Evolutionary conservation across 768 basidiomycete genomes (phyloP).

Genomic region (Termitomyces heimii): DNA sequence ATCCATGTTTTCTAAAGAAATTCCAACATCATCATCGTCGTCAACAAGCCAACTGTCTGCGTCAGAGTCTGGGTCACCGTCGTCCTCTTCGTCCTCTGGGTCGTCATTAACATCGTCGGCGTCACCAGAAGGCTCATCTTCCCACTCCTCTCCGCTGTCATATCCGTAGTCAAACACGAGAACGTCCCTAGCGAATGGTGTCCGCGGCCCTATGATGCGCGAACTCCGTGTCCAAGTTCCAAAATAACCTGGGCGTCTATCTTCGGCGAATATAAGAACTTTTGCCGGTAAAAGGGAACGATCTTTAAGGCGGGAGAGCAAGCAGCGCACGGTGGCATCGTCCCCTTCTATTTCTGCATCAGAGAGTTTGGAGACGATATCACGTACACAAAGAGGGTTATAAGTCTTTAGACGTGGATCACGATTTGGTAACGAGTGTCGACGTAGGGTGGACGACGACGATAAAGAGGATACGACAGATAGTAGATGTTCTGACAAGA

Average conservation of each 20-base stretch:
- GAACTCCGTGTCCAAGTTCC: constrained; percentile 93
- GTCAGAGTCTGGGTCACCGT: constrained; percentile 67
- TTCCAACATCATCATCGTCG: constrained; percentile 53
- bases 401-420: constrained; percentile 28
- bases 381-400: constrained; percentile 30
- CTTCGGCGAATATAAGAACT: constrained; percentile 76
- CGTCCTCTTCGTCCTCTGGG: constrained; percentile 54
- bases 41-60: constrained; percentile 76
- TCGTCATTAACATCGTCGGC: constrained; percentile 75
- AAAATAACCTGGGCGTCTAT: constrained; percentile 87
- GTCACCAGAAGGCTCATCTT: constrained; percentile 76
- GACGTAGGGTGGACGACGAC: constrained; percentile 16
- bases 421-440: constrained; percentile 11
- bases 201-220: constrained; percentile 70
- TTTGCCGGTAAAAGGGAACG: constrained; percentile 66
- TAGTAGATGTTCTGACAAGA: constrained; percentile 30
- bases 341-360: constrained; percentile 80
- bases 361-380: constrained; percentile 55
- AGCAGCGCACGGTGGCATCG: constrained; percentile 55
- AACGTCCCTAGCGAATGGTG: constrained; percentile 76
- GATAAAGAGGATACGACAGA: constrained; percentile 31
- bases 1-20: constrained; percentile 34
- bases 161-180: constrained; percentile 82
- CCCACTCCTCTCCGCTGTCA: constrained; percentile 97
- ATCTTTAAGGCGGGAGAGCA: constrained; percentile 57